Evolutionary conservation across 306 rosid species (phyloP), one percentile per base, ranked within the genome.

Genomic region (Inga leiocalycina): DNA sequence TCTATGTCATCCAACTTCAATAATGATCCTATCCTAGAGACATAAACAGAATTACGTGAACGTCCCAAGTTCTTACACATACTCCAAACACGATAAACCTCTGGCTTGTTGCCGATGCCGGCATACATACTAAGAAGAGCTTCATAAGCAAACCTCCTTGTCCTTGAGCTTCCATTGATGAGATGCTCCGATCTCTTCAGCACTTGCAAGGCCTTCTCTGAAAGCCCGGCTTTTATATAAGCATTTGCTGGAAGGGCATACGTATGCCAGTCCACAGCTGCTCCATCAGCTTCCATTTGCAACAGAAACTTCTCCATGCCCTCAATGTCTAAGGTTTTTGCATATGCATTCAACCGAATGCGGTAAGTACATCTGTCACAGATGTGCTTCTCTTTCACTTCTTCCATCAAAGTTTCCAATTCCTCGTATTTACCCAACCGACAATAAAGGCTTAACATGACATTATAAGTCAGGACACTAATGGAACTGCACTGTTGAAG

Each of bases 21-120:
- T 20, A 89, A 82, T 62, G 92, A 83, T 61, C 82, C 83, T 22
- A 91, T 8, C 72, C 88, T 82, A 62, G 84, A 77, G 78, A 85
- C 32, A 80, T 89, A 91, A 51, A 87, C 91, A 11, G 82, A 41
- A 49, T 78, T 84, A 41, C 8, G 76, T 52, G 79, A 34, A 74
- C 34, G 71, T 32, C 34, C 85, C 62, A 80, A 20, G 11, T 41
- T 67, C 46, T 68, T 75, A 86, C 84, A 87, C 82, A 85, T 46
- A 77, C 79, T 80, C 92, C 92, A 91, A 49, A 89, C 77, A 20
- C 92, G 87, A 84, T 85, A 84, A 32, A 89, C 88, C 78, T 89
- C 92, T 2, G 80, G 85, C 79, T 82, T 85, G 35, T 76, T 78
- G 19, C 89, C 92, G 2, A 76, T 39, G 22, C 81, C 61, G 35